These are phyloP conservation scores for Trichoderma semiorbis DNA, from an alignment of 2,329 filamentous ascomycete genomes.

Conservation along the genomic window DNA sequence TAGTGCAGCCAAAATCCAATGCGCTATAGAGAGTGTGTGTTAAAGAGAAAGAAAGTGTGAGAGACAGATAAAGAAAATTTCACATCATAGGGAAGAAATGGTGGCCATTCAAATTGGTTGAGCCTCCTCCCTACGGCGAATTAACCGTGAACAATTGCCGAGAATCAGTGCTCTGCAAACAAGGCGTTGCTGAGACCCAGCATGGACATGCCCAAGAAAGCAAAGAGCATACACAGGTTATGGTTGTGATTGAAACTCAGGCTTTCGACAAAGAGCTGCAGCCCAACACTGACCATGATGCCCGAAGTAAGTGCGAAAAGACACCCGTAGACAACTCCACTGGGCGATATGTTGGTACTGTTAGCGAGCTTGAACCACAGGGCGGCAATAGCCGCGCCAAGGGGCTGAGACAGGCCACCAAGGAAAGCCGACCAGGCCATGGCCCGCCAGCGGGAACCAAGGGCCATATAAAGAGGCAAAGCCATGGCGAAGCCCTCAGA, in stretches of 20 bases:
- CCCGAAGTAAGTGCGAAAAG: slow-evolving; percentile 89
- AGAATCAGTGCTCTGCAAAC: slow-evolving; percentile 53
- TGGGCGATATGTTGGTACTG: slow-evolving; percentile 46
- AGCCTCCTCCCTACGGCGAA: background rate
- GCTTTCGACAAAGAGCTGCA: slow-evolving; percentile 86
- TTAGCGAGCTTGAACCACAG: slow-evolving; percentile 76
- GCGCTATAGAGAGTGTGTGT: background rate
- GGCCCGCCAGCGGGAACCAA: slow-evolving; percentile 74
- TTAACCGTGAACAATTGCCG: background rate
- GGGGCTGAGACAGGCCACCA: slow-evolving; percentile 81
- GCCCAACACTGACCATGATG: slow-evolving; percentile 90
- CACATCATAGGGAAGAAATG: background rate
- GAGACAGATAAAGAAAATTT: background rate
- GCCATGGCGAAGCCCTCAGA: slow-evolving; percentile 95
- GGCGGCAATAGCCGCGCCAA: slow-evolving; percentile 80
- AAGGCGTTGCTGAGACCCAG: slow-evolving; percentile 82
- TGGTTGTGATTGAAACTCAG: slow-evolving; percentile 77
- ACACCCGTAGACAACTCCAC: slow-evolving; percentile 64
- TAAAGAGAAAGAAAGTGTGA: background rate
- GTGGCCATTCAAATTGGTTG: background rate
- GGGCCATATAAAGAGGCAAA: slow-evolving; percentile 85
- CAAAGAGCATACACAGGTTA: slow-evolving; percentile 73
- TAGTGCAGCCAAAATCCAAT: slow-evolving; percentile 16
- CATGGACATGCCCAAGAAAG: slow-evolving; percentile 81
- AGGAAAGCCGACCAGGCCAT: slow-evolving; percentile 81